Evolutionary conservation across 345 rosid genomes (phyloP).

Genomic region (Mercurialis annua): DNA sequence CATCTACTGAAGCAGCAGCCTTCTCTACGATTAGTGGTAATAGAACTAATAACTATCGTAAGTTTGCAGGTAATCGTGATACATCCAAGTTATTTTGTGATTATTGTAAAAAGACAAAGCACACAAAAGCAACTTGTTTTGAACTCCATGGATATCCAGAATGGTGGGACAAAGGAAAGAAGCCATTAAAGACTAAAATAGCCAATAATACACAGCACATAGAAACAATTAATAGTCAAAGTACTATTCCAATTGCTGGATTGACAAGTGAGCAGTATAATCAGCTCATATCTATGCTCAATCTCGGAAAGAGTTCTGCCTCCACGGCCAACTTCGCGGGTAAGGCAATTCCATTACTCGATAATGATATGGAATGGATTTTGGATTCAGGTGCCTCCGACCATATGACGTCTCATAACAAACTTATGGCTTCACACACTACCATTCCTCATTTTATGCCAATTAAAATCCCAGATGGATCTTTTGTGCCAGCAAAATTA

Average conservation of each 20-base stretch:
- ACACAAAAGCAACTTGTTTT: background rate
- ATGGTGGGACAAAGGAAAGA: background rate
- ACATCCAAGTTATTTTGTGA: background rate
- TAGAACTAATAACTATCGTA: background rate
- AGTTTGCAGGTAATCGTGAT: background rate
- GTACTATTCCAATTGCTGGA: background rate
- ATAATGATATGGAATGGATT: background rate
- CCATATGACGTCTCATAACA: background rate
- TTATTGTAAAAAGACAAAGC: background rate
- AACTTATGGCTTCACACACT: no score
- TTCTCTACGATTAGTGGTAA: background rate
- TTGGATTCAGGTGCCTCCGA: background rate
- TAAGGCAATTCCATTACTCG: background rate
- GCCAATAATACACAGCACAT: background rate
- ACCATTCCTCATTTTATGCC: background rate
- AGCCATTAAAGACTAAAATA: background rate
- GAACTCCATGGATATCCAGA: background rate
- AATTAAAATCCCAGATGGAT: background rate
- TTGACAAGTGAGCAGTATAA: background rate
- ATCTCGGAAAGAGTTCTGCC: background rate
- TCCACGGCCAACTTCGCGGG: background rate
- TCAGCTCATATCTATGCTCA: background rate
- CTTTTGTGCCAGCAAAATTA: background rate
- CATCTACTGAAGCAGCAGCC: background rate
- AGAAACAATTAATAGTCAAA: no score